A percentile compares a stretch with the other conserved stretches of the same genome.
These are phyloP conservation scores for Rhododendron henanense DNA, from an alignment of 148 eudicot species.

Conservation along the genomic window DNA sequence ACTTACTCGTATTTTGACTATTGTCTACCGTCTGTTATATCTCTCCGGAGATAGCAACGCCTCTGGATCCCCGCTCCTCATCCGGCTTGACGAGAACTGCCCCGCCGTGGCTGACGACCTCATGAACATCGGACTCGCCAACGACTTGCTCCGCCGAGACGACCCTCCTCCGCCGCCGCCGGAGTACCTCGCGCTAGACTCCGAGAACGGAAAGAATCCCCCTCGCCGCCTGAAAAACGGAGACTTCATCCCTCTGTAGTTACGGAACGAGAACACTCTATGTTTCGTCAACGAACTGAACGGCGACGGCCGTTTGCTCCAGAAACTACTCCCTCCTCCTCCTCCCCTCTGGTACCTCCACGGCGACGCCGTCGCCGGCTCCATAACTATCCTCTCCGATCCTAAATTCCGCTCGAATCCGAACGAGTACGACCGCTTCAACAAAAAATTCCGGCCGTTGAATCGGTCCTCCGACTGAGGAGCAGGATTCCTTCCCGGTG, in stretches of 20 bases:
- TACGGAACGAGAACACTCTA: conserved; percentile 65
- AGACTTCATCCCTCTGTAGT: conserved; percentile 60
- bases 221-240: conserved; percentile 61
- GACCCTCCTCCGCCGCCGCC: conserved; percentile 34
- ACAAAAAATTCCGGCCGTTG: conserved; percentile 36
- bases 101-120: conserved; percentile 31
- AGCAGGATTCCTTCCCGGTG: conserved; percentile 13
- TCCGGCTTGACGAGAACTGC: conserved; percentile 54
- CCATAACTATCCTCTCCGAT: conserved; percentile 55
- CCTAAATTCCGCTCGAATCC: conserved; percentile 75
- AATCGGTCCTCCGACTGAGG: conserved; percentile 39
- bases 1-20: background rate
- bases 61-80: conserved; percentile 83
- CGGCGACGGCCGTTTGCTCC: conserved; percentile 72
- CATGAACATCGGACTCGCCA: conserved; percentile 64
- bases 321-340: conserved; percentile 25
- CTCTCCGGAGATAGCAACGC: conserved; percentile 94
- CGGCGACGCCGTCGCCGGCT: conserved; percentile 66
- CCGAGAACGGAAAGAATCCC: conserved; percentile 50
- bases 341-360: conserved; percentile 55
- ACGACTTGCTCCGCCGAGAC: conserved; percentile 44
- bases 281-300: conserved; percentile 49
- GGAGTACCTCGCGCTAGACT: conserved; percentile 47
- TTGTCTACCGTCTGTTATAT: conserved; percentile 37
- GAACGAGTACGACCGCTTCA: conserved; percentile 80